Conservation (phyloP, 1,284 basidiomycete species). For the Cryptococcus amylolentus region DNA sequence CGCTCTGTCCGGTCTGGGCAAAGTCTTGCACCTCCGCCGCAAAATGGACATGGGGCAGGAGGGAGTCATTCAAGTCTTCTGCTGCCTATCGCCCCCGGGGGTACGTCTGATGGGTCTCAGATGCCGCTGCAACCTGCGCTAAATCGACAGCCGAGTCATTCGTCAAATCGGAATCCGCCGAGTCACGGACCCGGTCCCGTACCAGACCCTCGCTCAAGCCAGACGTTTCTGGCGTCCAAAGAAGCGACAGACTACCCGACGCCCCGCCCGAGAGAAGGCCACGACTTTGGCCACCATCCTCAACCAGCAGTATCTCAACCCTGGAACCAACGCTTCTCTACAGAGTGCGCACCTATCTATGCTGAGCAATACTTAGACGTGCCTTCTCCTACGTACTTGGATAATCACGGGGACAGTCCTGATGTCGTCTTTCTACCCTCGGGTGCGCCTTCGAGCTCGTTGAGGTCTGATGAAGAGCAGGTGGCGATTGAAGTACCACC, state of each 20-base stretch:
- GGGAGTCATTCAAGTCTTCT: no score
- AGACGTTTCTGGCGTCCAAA: not conserved
- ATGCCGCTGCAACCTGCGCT: no score
- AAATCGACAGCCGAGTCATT: not conserved
- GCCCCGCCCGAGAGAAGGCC: not conserved
- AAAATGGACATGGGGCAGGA: no score
- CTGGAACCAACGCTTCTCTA: not conserved
- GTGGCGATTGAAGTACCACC: conserved; percentile 37
- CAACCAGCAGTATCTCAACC: not conserved
- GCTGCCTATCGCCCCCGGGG: no score
- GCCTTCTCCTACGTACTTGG: not conserved
- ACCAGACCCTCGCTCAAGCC: not conserved
- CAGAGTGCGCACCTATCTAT: not conserved
- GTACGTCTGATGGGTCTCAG: no score
- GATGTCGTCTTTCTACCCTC: conserved; percentile 3
- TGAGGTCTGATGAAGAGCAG: conserved; percentile 19
- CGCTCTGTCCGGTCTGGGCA: not conserved
- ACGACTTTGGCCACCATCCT: not conserved
- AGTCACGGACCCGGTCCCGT: not conserved
- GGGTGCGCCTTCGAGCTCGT: not conserved
- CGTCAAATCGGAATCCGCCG: not conserved
- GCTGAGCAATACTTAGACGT: not conserved
- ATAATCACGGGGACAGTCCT: not conserved
- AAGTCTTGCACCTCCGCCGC: no score
- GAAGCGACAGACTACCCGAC: not conserved